These are phyloP conservation scores for Dictyostelium capitatum DNA, from an alignment of 78 protist species.

Conservation along the genomic window DNA sequence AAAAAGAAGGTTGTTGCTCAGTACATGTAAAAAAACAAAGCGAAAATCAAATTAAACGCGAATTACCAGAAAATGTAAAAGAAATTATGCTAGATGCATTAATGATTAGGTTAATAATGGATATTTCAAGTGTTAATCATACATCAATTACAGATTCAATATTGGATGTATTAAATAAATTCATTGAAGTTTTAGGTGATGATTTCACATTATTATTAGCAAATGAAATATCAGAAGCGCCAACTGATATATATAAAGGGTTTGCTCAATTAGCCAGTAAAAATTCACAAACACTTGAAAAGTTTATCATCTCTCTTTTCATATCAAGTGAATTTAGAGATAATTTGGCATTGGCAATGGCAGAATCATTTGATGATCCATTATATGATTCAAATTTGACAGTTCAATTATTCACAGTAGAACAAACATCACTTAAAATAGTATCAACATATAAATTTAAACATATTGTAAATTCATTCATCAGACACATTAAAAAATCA, in stretches of 20 bases:
- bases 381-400: not conserved
- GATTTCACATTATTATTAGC: not conserved
- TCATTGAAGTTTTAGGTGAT: constrained; percentile 30
- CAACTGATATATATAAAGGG: not conserved
- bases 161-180: not conserved
- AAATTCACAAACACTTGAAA: not conserved
- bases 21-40: constrained; percentile 2
- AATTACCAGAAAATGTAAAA: not conserved
- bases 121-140: not conserved
- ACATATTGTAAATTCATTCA: constrained; percentile 7
- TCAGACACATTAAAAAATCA: not conserved
- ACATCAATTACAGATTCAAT: not conserved
- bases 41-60: not conserved
- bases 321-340: constrained; percentile 27
- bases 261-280: not conserved
- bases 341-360: constrained; percentile 4
- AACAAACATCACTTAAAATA: constrained; percentile 18
- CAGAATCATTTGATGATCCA: constrained; percentile 3
- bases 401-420: constrained; percentile 35
- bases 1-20: constrained; percentile 20
- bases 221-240: not conserved
- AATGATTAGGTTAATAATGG: not conserved
- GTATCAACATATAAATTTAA: constrained; percentile 19
- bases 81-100: not conserved
- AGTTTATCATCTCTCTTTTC: constrained; percentile 15